Evolutionary conservation across 1,139 yeast species (phyloP).

Genomic region (Saccharomyces hybrid): DNA sequence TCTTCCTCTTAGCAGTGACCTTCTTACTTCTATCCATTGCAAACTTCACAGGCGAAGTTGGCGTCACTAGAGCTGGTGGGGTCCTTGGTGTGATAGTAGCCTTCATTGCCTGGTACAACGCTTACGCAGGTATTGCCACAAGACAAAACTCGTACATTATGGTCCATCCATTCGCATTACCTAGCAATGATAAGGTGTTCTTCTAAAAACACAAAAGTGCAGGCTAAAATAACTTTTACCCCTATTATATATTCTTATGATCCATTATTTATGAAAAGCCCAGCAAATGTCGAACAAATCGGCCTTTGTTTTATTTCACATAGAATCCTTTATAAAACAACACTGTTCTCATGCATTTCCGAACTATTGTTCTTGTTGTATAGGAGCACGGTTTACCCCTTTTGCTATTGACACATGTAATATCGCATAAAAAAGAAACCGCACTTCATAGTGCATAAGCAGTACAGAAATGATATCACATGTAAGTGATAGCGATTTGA

Average conservation of each 20-base stretch:
- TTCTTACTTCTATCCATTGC: constrained; percentile 61
- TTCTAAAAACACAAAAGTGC: neutral
- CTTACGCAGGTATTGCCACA: constrained; percentile 67
- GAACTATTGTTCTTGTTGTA: neutral
- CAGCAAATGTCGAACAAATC: neutral
- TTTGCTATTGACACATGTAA: neutral
- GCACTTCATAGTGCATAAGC: neutral
- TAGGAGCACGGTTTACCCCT: neutral
- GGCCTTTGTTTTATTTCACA: neutral
- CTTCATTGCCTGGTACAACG: constrained; percentile 67
- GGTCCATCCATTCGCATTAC: constrained; percentile 48
- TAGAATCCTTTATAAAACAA: neutral
- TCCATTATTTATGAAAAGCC: neutral
- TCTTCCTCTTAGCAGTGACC: constrained; percentile 52
- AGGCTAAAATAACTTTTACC: neutral
- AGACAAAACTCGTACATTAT: constrained; percentile 54
- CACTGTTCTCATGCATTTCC: neutral
- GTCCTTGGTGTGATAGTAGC: constrained; percentile 60
- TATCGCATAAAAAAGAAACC: neutral
- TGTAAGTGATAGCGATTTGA: too few species aligned
- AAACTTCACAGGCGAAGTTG: constrained; percentile 40
- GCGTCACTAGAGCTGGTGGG: constrained; percentile 53
- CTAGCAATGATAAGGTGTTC: constrained; percentile 24
- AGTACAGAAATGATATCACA: neutral
- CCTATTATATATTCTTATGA: neutral